These are phyloP conservation scores for Ceratobasidium sp. DNA, from an alignment of 1,284 basidiomycete species.

Conservation along the genomic window DNA sequence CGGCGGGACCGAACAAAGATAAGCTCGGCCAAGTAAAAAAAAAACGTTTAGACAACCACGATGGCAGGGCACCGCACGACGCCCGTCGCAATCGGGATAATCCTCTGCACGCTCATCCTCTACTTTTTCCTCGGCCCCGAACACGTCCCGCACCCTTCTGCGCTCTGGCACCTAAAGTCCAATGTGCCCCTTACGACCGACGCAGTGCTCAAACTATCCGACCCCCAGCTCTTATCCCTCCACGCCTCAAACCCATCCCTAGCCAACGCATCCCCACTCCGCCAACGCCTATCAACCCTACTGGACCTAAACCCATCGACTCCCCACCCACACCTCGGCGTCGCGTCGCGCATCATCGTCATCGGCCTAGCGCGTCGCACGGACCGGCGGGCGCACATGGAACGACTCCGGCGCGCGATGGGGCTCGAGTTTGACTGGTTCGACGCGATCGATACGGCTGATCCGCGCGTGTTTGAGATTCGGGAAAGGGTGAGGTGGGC, in stretches of 20 bases:
- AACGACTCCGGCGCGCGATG: slow-evolving; percentile 48
- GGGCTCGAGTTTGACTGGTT: slow-evolving; percentile 50
- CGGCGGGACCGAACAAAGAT: too few species aligned
- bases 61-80: slow-evolving; percentile 3
- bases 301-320: slow-evolving; percentile 44
- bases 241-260: slow-evolving; percentile 9
- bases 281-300: slow-evolving; percentile 37
- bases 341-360: slow-evolving; percentile 52
- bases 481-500: slow-evolving; percentile 49
- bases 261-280: slow-evolving; percentile 16
- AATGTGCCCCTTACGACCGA: not conserved
- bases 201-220: not conserved
- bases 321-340: slow-evolving; percentile 51
- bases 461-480: slow-evolving; percentile 43
- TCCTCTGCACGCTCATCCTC: not conserved
- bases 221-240: slow-evolving; percentile 6
- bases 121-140: slow-evolving; percentile 25
- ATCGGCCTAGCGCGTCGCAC: slow-evolving; percentile 51
- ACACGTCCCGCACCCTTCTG: not conserved
- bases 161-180: too few species aligned
- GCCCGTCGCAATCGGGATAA: slow-evolving; percentile 17
- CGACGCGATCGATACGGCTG: slow-evolving; percentile 48
- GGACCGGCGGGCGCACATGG: slow-evolving; percentile 52
- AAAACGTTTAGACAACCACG: not conserved
- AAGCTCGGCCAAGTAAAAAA: not conserved